Conservation (phyloP, 2,329 filamentous ascomycete species). For the Verticillium tricorpus region DNA sequence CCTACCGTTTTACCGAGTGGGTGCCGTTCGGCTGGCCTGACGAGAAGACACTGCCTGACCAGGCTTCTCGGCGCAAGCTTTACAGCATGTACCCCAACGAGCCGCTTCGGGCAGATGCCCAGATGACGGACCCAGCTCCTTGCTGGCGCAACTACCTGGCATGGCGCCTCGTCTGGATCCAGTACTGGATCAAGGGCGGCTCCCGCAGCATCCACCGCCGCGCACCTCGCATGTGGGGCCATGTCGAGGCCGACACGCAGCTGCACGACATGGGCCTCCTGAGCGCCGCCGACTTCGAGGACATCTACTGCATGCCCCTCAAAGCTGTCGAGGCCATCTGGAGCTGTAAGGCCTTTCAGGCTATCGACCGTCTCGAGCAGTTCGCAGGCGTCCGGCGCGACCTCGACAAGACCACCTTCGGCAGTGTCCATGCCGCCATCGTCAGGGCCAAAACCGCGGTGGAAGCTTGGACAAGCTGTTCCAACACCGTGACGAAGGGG, state of each 20-base stretch:
- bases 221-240: not conserved
- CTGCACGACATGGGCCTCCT: not conserved
- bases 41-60: not conserved
- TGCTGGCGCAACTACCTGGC: not conserved
- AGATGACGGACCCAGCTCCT: not conserved
- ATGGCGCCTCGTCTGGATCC: not conserved
- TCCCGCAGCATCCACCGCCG: not conserved
- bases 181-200: not conserved
- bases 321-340: not conserved
- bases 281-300: not conserved
- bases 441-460: not conserved
- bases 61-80: not conserved
- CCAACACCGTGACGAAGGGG: not conserved
- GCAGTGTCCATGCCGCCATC: not conserved
- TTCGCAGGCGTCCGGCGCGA: not conserved
- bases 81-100: not conserved
- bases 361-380: not conserved
- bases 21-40: not conserved
- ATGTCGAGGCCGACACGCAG: not conserved
- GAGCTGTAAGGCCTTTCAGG: too few species aligned
- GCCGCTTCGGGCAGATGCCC: too few species aligned
- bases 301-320: not conserved
- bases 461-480: not conserved
- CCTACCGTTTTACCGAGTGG: not conserved
- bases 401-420: not conserved